These are phyloP conservation scores for Mycogone perniciosa DNA, from an alignment of 2,329 filamentous ascomycete genomes.

Conservation along the genomic window DNA sequence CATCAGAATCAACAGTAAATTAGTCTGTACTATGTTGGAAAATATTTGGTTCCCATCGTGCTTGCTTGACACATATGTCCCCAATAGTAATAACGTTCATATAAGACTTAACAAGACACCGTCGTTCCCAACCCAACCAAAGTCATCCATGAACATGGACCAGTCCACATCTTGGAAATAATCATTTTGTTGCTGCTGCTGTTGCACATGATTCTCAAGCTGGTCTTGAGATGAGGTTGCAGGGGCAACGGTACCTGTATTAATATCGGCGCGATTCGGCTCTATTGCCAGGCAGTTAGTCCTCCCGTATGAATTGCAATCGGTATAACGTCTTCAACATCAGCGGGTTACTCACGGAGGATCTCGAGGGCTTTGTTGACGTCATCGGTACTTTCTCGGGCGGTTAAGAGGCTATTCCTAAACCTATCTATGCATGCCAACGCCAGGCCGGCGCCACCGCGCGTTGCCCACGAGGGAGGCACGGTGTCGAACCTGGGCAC, in stretches of 20 bases:
- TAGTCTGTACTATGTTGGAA: neutral
- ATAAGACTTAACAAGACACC: constrained; percentile 21
- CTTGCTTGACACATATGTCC: neutral
- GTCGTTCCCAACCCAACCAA: constrained; percentile 36
- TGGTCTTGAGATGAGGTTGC: constrained; percentile 15
- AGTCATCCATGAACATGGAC: constrained; percentile 45
- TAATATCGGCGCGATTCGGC: neutral
- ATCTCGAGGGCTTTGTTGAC: constrained; percentile 26
- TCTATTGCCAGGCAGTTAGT: neutral
- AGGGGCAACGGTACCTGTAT: neutral
- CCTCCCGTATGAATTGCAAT: too few relatives aligned
- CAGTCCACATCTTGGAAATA: constrained; percentile 42
- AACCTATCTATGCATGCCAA: constrained; percentile 45
- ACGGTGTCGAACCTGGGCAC: constrained; percentile 35
- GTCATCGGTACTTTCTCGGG: constrained; percentile 26
- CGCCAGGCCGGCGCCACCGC: constrained; percentile 43
- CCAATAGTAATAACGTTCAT: neutral
- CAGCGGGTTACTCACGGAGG: constrained; percentile 19
- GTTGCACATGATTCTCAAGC: constrained; percentile 9
- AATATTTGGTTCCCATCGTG: neutral
- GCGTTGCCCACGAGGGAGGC: constrained; percentile 36
- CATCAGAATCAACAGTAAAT: too few relatives aligned
- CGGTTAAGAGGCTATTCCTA: constrained; percentile 36
- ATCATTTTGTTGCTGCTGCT: constrained; percentile 18
- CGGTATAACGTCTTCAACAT: neutral